Conservation (phyloP, 148 eudicot genomes). For the Vaccinium macrocarpon region DNA sequence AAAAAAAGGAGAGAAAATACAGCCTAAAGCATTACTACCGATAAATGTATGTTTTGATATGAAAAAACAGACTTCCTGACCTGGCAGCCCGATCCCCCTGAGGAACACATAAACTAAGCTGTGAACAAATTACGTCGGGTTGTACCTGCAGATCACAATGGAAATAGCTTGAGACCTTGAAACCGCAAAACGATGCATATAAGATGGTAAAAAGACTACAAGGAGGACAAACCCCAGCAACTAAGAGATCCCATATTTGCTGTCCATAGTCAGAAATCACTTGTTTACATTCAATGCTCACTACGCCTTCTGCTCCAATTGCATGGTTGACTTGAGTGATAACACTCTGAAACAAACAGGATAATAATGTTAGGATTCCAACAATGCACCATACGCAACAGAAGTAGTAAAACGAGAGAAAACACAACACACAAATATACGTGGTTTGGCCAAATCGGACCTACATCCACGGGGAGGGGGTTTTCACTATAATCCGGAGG, state of each 20-base stretch:
- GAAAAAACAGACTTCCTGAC: constrained; percentile 23
- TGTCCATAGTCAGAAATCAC: constrained; percentile 68
- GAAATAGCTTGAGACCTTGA: background rate
- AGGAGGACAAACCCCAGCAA: constrained; percentile 56
- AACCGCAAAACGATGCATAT: background rate
- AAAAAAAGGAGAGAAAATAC: background rate
- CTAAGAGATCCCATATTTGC: constrained; percentile 73
- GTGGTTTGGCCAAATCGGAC: no score
- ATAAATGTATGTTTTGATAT: background rate
- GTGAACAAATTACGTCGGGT: constrained; percentile 60
- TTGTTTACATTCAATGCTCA: constrained; percentile 71
- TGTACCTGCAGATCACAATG: constrained; percentile 39
- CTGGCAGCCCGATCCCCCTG: constrained; percentile 35
- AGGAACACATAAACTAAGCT: constrained; percentile 49
- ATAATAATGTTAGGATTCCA: no score
- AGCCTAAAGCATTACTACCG: background rate
- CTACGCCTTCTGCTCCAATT: constrained; percentile 75
- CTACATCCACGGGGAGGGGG: no score
- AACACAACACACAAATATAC: no score
- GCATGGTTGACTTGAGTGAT: constrained; percentile 82
- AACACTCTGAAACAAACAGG: constrained; percentile 41
- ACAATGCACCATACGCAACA: no score
- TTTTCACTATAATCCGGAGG: no score
- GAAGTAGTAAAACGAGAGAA: no score
- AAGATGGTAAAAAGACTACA: background rate